phyloP scores from a whole-genome alignment of 768 basidiomycete species.

The Kwoniella sp. region DNA sequence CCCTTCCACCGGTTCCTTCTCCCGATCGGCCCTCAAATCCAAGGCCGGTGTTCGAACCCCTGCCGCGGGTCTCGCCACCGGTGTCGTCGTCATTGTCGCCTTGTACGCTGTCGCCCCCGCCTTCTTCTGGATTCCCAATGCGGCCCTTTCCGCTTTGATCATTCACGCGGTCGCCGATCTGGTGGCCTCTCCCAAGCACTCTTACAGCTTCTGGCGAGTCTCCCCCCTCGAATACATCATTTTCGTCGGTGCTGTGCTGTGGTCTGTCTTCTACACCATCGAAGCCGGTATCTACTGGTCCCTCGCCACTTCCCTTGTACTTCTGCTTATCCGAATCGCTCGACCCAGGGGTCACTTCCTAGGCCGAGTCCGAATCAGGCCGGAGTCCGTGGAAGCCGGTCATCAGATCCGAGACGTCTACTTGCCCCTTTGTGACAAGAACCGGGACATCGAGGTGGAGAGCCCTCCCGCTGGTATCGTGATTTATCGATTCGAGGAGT shows the following conservation, averaged over 20 bases:
- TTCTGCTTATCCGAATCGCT: constrained; percentile 80
- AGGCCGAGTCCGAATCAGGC: constrained; percentile 63
- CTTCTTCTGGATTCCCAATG: constrained; percentile 66
- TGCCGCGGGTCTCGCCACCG: constrained; percentile 75
- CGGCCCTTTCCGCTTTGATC: constrained; percentile 79
- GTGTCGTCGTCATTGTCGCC: constrained; percentile 84
- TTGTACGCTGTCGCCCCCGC: constrained; percentile 89
- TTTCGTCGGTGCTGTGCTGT: constrained; percentile 77
- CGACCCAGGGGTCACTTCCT: constrained; percentile 86
- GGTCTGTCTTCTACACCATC: constrained; percentile 88
- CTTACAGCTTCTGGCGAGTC: constrained; percentile 87
- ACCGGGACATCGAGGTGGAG: constrained; percentile 62
- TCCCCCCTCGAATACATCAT: constrained; percentile 89
- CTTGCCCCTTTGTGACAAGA: constrained; percentile 62
- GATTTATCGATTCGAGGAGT: constrained; percentile 88
- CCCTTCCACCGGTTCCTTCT: constrained; percentile 97
- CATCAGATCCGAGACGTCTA: constrained; percentile 66
- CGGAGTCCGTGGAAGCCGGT: constrained; percentile 41
- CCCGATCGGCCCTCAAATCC: constrained; percentile 90
- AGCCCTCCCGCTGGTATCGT: constrained; percentile 81
- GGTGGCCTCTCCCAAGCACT: constrained; percentile 74
- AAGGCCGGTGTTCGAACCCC: constrained; percentile 98
- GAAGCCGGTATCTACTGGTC: constrained; percentile 71
- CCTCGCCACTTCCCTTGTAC: constrained; percentile 68
- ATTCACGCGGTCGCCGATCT: constrained; percentile 79